Percentiles rank a stretch among this genome's conserved stretches.
Conservation (phyloP, 225 moss, liverwort and hornwort species). For the Lunularia cruciata region DNA sequence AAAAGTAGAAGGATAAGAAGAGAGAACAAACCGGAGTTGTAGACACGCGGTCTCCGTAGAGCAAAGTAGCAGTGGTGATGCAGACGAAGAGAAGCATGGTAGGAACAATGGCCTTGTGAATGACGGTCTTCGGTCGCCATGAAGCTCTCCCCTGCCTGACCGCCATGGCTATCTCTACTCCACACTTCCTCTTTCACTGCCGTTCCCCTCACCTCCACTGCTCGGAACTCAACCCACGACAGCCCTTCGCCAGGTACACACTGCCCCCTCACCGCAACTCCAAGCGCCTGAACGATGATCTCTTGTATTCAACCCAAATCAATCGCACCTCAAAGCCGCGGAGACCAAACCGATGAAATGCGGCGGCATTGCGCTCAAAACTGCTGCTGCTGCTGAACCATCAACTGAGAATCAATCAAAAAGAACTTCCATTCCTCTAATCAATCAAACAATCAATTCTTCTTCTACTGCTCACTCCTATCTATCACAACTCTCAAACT, state of each 20-base stretch:
- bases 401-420: too few species aligned
- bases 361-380: too few species aligned
- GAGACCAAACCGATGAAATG: too few species aligned
- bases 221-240: neutral
- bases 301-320: too few species aligned
- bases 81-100: conserved; percentile 40
- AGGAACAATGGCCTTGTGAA: conserved; percentile 41
- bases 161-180: conserved; percentile 22
- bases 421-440: too few species aligned
- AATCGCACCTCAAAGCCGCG: too few species aligned
- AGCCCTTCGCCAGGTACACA: neutral
- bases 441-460: too few species aligned
- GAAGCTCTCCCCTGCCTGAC: conserved; percentile 38
- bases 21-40: conserved; percentile 46
- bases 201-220: neutral
- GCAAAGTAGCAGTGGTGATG: conserved; percentile 37
- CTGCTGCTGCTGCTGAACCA: too few species aligned
- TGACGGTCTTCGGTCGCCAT: conserved; percentile 40
- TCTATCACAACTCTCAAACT: too few species aligned
- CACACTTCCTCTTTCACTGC: neutral
- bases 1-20: neutral
- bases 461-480: too few species aligned
- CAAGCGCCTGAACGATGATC: neutral
- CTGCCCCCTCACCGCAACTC: neutral
- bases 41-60: conserved; percentile 38